These are phyloP conservation scores for Hemileccinum hortonii DNA, from an alignment of 1,284 basidiomycete genomes.

Conservation along the genomic window DNA sequence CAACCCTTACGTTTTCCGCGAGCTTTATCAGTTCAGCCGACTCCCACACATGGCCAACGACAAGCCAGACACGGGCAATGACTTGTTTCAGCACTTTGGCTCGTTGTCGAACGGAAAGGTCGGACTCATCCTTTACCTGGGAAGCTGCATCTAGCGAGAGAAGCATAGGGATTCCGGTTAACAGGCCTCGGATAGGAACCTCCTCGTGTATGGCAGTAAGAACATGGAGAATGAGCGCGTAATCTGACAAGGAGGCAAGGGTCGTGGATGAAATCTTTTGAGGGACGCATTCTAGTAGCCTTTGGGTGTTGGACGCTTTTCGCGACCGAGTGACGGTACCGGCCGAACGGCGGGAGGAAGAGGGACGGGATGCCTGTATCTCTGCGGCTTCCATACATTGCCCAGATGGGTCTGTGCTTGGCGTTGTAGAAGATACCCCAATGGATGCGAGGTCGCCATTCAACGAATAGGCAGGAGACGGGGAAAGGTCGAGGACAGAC, in stretches of 20 bases:
- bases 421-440: slow-evolving; percentile 40
- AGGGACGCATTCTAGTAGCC: slow-evolving; percentile 50
- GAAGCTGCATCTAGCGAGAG: slow-evolving; percentile 68
- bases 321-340: slow-evolving; percentile 47
- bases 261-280: slow-evolving; percentile 44
- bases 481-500: slow-evolving; percentile 38
- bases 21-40: slow-evolving; percentile 51
- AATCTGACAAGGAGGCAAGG: slow-evolving; percentile 71
- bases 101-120: slow-evolving; percentile 45
- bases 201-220: slow-evolving; percentile 68
- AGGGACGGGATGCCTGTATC: slow-evolving; percentile 31
- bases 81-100: slow-evolving; percentile 64
- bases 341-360: slow-evolving; percentile 49
- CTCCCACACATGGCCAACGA: slow-evolving; percentile 74
- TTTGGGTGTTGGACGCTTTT: slow-evolving; percentile 55
- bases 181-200: slow-evolving; percentile 69
- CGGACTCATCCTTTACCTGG: slow-evolving; percentile 40
- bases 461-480: slow-evolving; percentile 42
- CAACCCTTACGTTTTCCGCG: slow-evolving; percentile 53
- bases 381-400: slow-evolving; percentile 21
- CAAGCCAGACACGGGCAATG: slow-evolving; percentile 62
- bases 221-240: slow-evolving; percentile 70
- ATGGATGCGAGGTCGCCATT: slow-evolving; percentile 34
- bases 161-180: slow-evolving; percentile 85
- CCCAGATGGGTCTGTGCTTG: slow-evolving; percentile 31